Conservation (phyloP, 2,329 filamentous ascomycete genomes). For the Colletotrichum sp. region DNA sequence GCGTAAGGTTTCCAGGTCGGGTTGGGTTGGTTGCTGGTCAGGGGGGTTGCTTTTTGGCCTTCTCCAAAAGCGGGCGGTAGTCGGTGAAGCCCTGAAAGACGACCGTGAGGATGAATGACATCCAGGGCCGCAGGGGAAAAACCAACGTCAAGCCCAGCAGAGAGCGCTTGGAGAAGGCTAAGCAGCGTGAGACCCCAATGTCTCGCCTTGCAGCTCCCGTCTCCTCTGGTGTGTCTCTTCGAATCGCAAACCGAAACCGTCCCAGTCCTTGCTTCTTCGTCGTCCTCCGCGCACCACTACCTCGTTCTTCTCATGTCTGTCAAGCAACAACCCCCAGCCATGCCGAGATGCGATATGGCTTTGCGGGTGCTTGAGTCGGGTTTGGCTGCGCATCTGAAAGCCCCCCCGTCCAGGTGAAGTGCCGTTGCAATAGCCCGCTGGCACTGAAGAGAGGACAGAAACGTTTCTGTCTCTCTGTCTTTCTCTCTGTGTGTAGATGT, state of each 20-base stretch:
- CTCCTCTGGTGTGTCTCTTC: neutral
- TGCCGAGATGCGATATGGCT: neutral
- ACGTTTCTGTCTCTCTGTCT: neutral
- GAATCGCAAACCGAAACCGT: constrained; percentile 9
- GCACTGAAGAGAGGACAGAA: neutral
- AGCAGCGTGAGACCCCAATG: constrained; percentile 6
- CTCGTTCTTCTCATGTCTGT: neutral
- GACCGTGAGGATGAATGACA: neutral
- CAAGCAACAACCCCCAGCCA: neutral
- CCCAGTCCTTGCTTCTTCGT: constrained; percentile 1
- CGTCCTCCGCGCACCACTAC: neutral
- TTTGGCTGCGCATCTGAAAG: constrained; percentile 5
- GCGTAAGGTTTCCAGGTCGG: neutral
- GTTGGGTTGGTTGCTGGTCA: constrained; percentile 7
- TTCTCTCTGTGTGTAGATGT: neutral
- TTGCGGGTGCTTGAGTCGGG: neutral
- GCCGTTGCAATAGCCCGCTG: neutral
- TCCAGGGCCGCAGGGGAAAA: neutral
- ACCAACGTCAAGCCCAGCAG: neutral
- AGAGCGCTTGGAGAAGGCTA: neutral
- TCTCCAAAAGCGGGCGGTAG: constrained; percentile 16
- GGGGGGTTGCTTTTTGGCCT: constrained; percentile 3
- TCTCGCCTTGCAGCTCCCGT: constrained; percentile 15
- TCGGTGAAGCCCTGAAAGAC: constrained; percentile 5
- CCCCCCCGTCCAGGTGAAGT: neutral